Evolutionary conservation across 2,329 filamentous ascomycete genomes (phyloP), one percentile per base, ranked within the genome.

Genomic region (Clarireedia hainanense): DNA sequence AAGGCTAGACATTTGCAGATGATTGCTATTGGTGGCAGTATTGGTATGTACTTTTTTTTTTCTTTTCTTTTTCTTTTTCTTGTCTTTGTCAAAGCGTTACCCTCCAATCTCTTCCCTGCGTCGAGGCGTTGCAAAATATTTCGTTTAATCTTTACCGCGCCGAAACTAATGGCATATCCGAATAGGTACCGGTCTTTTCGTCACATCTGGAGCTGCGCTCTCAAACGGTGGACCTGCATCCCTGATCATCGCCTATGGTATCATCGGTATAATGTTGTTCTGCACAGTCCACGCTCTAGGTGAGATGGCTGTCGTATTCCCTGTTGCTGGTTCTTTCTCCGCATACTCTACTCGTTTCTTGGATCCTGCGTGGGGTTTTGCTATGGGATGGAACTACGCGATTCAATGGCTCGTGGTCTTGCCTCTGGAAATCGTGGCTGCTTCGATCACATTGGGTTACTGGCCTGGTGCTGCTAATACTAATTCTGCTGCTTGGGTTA

Each of bases 291-390:
- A 96, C 66, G 90, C 91, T 0, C 77, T 96, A 30, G 92, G 91
- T 61, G 92, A 97, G 71, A 81, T 97, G 70, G 89, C 91, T 24
- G 91, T 96, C 24, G 74, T 90, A n/a, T 96, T 91, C 65, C 91
- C 91, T 2, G 86, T 96, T 24, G 87, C 91, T 20, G 92, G 91
- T 55, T 94, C 90, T 10, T 96, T 96, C 69, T 89, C 89, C 1
- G 85, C 89, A 6, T 96, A 91, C 73, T 92, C 91, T n/a, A 95
- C 90, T 24, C 83, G 92, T 9, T 96, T 96, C 65, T 71, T 96
- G 10, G 91, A 96, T 67, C 91, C 91, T 1, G 91, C 91, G 0
- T 96, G 89, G 90, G 91, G 90, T 0, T 95, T 95, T 66, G 89
- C 90, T 49, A 94, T 95, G 88, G 91, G 90, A 15, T 95, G 89